Evolutionary conservation across 225 moss, liverwort and hornwort genomes (phyloP).

Genomic region (Polytrichum formosum): DNA sequence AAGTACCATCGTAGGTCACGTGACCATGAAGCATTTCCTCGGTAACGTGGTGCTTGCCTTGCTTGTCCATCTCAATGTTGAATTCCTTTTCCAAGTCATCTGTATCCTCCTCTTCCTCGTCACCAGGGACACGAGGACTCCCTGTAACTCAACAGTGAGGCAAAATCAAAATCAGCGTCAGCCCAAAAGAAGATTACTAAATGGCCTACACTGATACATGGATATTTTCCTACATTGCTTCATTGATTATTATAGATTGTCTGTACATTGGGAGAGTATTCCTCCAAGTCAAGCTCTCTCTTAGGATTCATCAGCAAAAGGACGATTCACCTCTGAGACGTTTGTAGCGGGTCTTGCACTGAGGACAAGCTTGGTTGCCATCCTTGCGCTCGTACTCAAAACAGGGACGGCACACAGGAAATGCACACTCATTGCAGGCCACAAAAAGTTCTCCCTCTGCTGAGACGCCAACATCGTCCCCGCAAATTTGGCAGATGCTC

Average conservation of each 20-base stretch:
- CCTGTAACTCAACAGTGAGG: slow-evolving; percentile 28
- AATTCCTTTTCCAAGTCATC: slow-evolving; percentile 91
- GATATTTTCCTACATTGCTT: too few relatives aligned
- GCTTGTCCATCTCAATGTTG: slow-evolving; percentile 70
- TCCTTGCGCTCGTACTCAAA: slow-evolving; percentile 99
- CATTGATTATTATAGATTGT: too few relatives aligned
- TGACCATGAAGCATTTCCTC: slow-evolving; percentile 76
- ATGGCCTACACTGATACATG: too few relatives aligned
- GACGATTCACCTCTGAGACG: slow-evolving; percentile 59
- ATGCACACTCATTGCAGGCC: slow-evolving; percentile 97
- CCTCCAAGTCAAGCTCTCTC: not conserved
- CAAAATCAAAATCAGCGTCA: too few relatives aligned
- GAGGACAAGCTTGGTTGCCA: slow-evolving; percentile 85
- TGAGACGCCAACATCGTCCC: slow-evolving; percentile 86
- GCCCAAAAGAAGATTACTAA: too few relatives aligned
- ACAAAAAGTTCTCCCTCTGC: slow-evolving; percentile 78
- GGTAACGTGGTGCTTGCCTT: slow-evolving; percentile 49
- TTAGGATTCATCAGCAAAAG: not conserved
- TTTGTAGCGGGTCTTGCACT: slow-evolving; percentile 92
- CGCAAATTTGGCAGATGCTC: slow-evolving; percentile 85
- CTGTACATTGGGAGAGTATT: not conserved
- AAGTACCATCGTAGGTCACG: slow-evolving; percentile 75
- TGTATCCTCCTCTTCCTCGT: slow-evolving; percentile 80
- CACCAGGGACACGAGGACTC: slow-evolving; percentile 83
- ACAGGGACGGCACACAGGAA: slow-evolving; percentile 92